Evolutionary conservation across 73 alveolate genomes (phyloP).

Genomic region (Durusdinium trenchii): DNA sequence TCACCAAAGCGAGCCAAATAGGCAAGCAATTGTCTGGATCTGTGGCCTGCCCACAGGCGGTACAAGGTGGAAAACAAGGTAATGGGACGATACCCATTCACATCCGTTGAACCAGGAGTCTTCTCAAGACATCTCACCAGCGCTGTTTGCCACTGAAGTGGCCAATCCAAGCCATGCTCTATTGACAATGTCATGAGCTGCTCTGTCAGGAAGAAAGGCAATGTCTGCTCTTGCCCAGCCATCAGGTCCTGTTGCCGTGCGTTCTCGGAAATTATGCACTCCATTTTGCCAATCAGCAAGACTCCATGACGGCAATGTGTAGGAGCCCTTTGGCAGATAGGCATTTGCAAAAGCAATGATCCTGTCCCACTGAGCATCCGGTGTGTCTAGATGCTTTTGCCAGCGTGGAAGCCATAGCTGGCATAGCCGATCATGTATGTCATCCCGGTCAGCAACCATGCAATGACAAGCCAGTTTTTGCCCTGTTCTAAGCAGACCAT

Average conservation of each 20-base stretch:
- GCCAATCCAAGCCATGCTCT: background rate
- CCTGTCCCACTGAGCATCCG: background rate
- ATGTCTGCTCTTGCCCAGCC: background rate
- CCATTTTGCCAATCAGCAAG: background rate
- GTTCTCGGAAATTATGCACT: background rate
- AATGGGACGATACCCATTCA: background rate
- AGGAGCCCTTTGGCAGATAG: background rate
- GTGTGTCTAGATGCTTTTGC: background rate
- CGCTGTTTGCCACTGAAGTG: background rate
- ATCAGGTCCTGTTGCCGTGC: background rate
- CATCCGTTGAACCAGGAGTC: background rate
- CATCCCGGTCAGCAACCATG: background rate
- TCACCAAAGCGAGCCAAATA: background rate
- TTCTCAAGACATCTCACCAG: background rate
- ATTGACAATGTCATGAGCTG: background rate
- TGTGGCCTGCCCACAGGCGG: background rate
- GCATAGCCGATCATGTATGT: background rate
- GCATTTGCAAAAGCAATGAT: background rate
- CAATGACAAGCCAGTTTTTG: background rate
- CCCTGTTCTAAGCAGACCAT: background rate
- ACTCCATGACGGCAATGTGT: background rate
- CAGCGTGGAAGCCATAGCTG: background rate
- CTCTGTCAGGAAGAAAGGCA: background rate
- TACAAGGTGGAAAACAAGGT: background rate
- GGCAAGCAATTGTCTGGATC: background rate